phyloP scores from a whole-genome alignment of 345 rosid species.

The Punica granatum region DNA sequence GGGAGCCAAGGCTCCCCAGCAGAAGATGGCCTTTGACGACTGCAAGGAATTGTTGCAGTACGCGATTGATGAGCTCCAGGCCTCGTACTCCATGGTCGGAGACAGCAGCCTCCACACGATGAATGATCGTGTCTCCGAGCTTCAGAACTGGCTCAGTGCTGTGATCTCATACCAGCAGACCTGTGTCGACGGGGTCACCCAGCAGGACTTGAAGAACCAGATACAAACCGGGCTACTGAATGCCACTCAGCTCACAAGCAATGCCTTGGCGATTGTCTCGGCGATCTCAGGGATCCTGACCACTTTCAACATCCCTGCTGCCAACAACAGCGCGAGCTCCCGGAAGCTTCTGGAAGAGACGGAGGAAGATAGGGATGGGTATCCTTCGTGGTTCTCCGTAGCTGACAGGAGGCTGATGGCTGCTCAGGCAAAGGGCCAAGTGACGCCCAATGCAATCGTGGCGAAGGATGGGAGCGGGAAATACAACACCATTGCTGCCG shows the following conservation, averaged over 20 bases:
- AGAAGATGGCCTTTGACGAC: constrained; percentile 38
- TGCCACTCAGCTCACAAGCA: constrained; percentile 34
- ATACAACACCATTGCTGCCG: constrained; percentile 28
- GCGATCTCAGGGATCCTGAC: constrained; percentile 19
- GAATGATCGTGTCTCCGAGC: constrained; percentile 20
- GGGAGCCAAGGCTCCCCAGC: neutral
- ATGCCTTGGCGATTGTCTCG: constrained; percentile 35
- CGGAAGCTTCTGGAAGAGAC: constrained; percentile 11
- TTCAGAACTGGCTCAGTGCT: constrained; percentile 39
- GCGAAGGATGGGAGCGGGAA: constrained; percentile 48
- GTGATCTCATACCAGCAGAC: constrained; percentile 34
- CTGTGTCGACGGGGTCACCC: constrained; percentile 27
- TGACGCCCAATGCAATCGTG: constrained; percentile 31
- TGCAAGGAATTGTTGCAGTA: constrained; percentile 34
- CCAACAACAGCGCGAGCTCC: constrained; percentile 4
- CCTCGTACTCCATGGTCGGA: constrained; percentile 27
- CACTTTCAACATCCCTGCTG: constrained; percentile 18
- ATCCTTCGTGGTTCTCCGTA: constrained; percentile 30
- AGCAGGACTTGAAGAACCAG: constrained; percentile 14
- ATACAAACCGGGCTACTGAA: constrained; percentile 18
- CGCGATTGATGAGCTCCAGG: constrained; percentile 37
- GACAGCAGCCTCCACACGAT: constrained; percentile 20
- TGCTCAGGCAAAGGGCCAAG: constrained; percentile 4
- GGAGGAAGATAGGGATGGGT: neutral
- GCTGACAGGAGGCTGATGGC: constrained; percentile 32